Conservation (phyloP, 495 filamentous ascomycete species). For the Margaritispora aquatica region DNA sequence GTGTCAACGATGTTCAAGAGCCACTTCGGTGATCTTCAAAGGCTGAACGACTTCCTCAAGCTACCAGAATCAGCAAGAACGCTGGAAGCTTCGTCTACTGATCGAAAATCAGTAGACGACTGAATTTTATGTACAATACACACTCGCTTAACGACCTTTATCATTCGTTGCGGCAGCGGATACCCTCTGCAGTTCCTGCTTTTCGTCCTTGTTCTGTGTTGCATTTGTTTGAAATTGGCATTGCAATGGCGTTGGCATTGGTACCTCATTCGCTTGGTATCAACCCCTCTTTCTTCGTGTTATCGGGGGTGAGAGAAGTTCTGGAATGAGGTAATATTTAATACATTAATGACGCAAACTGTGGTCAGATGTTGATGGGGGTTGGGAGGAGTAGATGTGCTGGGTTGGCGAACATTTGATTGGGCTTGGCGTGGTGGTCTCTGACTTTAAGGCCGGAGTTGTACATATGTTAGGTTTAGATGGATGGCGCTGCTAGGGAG, state of each 20-base stretch:
- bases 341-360: neutral
- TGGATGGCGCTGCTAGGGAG: neutral
- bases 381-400: too few relatives aligned
- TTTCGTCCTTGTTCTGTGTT: neutral
- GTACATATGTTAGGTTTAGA: neutral
- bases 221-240: neutral
- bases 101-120: neutral
- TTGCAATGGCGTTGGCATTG: constrained; percentile 12
- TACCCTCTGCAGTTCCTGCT: constrained; percentile 6
- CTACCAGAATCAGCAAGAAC: too few relatives aligned
- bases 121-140: constrained; percentile 6
- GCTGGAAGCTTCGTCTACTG: neutral
- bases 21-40: constrained; percentile 48
- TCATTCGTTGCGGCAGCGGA: constrained; percentile 6
- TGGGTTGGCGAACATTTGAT: neutral
- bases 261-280: constrained; percentile 20
- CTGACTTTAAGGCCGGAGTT: neutral
- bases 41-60: constrained; percentile 6
- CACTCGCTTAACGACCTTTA: neutral
- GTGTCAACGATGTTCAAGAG: constrained; percentile 72
- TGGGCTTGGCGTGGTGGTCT: neutral
- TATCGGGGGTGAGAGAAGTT: constrained; percentile 6
- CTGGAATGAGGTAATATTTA: constrained; percentile 3
- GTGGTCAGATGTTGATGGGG: neutral
- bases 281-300: neutral